Percentiles rank a stretch among this genome's conserved stretches.
These are phyloP conservation scores for Echinosophora koreensis DNA, from an alignment of 306 rosid genomes.

Conservation along the genomic window DNA sequence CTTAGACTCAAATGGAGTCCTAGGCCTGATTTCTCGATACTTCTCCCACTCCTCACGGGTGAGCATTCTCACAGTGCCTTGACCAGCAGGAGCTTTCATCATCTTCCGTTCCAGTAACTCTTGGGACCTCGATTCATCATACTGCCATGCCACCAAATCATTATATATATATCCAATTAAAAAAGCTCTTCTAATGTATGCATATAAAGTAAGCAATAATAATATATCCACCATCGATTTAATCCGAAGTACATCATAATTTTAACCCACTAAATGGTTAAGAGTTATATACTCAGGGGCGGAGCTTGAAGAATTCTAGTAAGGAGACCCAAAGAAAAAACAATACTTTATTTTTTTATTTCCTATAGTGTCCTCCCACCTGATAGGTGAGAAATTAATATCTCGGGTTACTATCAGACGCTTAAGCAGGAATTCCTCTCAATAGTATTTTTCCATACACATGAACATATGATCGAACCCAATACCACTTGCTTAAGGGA, in stretches of 20 bases:
- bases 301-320: no score
- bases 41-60: slow-evolving; percentile 54
- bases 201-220: neutral
- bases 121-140: slow-evolving; percentile 71
- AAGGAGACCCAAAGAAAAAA: no score
- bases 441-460: no score
- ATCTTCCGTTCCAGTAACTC: slow-evolving; percentile 58
- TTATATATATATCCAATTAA: neutral
- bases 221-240: neutral
- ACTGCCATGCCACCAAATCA: slow-evolving; percentile 52
- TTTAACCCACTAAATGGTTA: no score
- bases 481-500: no score
- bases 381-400: no score
- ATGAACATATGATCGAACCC: no score
- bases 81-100: slow-evolving; percentile 50
- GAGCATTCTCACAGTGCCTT: slow-evolving; percentile 54
- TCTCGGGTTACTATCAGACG: no score
- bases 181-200: neutral
- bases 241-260: neutral
- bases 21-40: slow-evolving; percentile 53
- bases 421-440: no score
- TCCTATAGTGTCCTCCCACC: no score
- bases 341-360: no score
- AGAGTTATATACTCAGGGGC: no score
- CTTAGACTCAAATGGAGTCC: slow-evolving; percentile 57